These are phyloP conservation scores for Oenanthe javanica DNA, from an alignment of 140 eudicot species.

Conservation along the genomic window DNA sequence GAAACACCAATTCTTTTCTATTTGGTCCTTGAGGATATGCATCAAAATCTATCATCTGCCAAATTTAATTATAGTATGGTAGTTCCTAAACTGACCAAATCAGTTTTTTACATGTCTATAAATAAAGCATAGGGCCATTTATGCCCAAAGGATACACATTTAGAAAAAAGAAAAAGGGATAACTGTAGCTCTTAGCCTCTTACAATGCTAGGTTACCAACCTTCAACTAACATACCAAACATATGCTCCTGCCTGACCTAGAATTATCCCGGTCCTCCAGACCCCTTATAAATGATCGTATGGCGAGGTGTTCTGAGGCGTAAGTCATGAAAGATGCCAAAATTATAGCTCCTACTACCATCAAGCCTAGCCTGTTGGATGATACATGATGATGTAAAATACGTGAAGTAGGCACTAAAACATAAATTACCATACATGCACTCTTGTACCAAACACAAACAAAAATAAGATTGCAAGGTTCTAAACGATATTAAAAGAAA, in stretches of 20 bases:
- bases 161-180: conserved; percentile 8
- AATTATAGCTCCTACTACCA: conserved; percentile 67
- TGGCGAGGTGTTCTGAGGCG: conserved; percentile 82
- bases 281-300: conserved; percentile 61
- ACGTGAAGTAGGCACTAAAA: neutral
- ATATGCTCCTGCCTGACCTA: conserved; percentile 40
- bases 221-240: conserved; percentile 42
- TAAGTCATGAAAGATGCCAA: conserved; percentile 81
- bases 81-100: conserved; percentile 2
- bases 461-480: neutral
- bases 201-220: conserved; percentile 10
- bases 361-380: conserved; percentile 73
- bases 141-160: conserved; percentile 22
- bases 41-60: neutral
- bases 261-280: conserved; percentile 66
- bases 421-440: neutral
- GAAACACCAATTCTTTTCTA: neutral
- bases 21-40: neutral
- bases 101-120: neutral
- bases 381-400: neutral
- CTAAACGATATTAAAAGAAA: neutral
- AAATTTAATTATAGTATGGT: neutral
- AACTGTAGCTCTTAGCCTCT: conserved; percentile 8
- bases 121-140: neutral
- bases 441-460: neutral